Conservation (phyloP, 1,139 yeast species). For the Meyerozyma smithsonii region DNA sequence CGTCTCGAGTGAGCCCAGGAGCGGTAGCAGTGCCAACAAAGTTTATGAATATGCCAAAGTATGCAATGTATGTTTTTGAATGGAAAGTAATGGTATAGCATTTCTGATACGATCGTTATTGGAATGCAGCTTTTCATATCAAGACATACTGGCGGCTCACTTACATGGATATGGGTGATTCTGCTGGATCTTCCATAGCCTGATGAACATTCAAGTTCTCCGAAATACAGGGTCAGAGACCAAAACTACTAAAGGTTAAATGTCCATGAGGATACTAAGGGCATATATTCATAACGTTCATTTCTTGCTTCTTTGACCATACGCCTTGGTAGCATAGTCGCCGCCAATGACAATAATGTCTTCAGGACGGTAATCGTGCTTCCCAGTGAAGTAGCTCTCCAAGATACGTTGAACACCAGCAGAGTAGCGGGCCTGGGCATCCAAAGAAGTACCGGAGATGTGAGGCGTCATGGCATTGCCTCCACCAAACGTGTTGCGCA, state of each 20-base stretch:
- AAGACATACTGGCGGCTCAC: no score
- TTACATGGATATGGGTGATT: no score
- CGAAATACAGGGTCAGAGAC: no score
- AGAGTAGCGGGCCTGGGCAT: conserved; percentile 75
- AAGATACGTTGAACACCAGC: conserved; percentile 64
- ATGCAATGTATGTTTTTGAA: no score
- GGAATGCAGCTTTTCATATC: no score
- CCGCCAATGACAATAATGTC: conserved; percentile 73
- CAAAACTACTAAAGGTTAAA: not conserved
- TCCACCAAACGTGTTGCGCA: conserved; percentile 61
- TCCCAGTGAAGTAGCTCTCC: conserved; percentile 56
- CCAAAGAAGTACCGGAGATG: conserved; percentile 73
- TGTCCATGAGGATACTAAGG: not conserved
- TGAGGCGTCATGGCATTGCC: conserved; percentile 90
- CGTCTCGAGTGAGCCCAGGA: not conserved
- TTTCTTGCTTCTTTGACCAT: conserved; percentile 41
- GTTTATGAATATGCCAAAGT: no score
- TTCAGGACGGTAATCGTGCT: conserved; percentile 64
- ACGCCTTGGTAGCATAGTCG: conserved; percentile 68
- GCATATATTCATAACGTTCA: no score
- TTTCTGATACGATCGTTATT: no score
- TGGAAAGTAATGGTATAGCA: no score
- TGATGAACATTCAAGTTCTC: no score
- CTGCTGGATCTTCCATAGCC: no score
- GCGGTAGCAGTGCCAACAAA: no score